These are phyloP conservation scores for Russula sp. DNA, from an alignment of 768 basidiomycete genomes.

Conservation along the genomic window DNA sequence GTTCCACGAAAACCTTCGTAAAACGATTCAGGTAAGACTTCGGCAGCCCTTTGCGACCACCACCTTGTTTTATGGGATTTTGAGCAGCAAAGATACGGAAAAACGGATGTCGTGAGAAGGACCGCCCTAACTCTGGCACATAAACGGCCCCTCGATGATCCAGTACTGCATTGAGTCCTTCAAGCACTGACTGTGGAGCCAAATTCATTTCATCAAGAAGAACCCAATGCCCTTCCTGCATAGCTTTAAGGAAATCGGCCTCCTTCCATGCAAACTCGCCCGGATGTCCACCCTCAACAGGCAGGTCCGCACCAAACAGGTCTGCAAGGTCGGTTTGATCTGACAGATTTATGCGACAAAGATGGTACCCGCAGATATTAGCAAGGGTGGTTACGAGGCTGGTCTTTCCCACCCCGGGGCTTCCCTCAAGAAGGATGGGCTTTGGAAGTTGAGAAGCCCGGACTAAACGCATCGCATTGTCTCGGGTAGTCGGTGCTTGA, in stretches of 20 bases:
- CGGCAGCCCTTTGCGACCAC: constrained; percentile 93
- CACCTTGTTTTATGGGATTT: constrained; percentile 93
- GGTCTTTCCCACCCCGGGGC: constrained; percentile 97
- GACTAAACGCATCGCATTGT: constrained; percentile 82
- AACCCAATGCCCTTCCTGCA: constrained; percentile 97
- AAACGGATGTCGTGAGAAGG: constrained; percentile 82
- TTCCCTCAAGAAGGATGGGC: constrained; percentile 92
- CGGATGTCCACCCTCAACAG: constrained; percentile 82
- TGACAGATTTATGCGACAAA: constrained; percentile 93
- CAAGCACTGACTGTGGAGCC: constrained; percentile 91
- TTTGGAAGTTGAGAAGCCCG: constrained; percentile 86
- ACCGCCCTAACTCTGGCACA: constrained; percentile 88
- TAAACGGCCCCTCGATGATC: constrained; percentile 95
- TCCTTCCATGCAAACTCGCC: constrained; percentile 98
- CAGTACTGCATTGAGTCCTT: constrained; percentile 92
- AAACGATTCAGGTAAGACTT: constrained; percentile 98
- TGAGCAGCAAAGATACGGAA: constrained; percentile 98
- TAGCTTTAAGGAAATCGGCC: constrained; percentile 86
- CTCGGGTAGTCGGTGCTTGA: constrained; percentile 78
- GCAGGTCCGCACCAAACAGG: constrained; percentile 92
- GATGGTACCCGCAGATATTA: constrained; percentile 61
- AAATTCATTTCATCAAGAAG: constrained; percentile 99
- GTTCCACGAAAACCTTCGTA: constrained; percentile 93
- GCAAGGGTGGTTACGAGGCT: constrained; percentile 87
- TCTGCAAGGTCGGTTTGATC: constrained; percentile 97